Conservation (phyloP, 768 basidiomycete genomes). For the Pisolithus orientalis region DNA sequence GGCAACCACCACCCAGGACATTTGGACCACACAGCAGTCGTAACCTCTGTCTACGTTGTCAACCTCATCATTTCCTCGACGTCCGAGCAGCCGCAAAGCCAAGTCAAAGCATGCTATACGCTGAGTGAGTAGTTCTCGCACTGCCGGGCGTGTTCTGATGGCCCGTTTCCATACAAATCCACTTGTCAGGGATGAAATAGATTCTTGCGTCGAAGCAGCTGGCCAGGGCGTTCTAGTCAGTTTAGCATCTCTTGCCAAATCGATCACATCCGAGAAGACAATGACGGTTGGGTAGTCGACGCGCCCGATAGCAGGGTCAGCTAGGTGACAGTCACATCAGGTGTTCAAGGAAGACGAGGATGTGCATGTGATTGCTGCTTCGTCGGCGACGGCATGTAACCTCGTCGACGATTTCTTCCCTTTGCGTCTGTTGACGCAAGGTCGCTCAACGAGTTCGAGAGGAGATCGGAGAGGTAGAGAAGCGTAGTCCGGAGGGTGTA, state of each 20-base stretch:
- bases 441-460: too few relatives aligned
- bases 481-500: too few relatives aligned
- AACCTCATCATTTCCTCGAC: conserved; percentile 50
- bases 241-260: conserved; percentile 45
- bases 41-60: conserved; percentile 65
- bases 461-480: too few relatives aligned
- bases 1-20: conserved; percentile 22
- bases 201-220: conserved; percentile 59
- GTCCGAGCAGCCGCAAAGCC: conserved; percentile 35
- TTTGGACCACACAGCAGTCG: conserved; percentile 41
- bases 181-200: conserved; percentile 64
- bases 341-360: conserved; percentile 59
- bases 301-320: conserved; percentile 51
- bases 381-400: conserved; percentile 75
- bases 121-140: conserved; percentile 45
- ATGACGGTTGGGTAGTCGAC: conserved; percentile 57
- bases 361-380: conserved; percentile 61
- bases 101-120: conserved; percentile 69
- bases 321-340: conserved; percentile 58
- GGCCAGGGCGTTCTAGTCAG: conserved; percentile 62
- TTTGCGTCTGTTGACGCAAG: conserved; percentile 24
- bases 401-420: conserved; percentile 85
- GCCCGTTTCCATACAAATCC: conserved; percentile 35
- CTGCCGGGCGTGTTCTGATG: not conserved
- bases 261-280: conserved; percentile 45